Base-by-base conservation (phyloP, 1,284 basidiomycete genomes). In the Fomitopsis pinicola region DNA sequence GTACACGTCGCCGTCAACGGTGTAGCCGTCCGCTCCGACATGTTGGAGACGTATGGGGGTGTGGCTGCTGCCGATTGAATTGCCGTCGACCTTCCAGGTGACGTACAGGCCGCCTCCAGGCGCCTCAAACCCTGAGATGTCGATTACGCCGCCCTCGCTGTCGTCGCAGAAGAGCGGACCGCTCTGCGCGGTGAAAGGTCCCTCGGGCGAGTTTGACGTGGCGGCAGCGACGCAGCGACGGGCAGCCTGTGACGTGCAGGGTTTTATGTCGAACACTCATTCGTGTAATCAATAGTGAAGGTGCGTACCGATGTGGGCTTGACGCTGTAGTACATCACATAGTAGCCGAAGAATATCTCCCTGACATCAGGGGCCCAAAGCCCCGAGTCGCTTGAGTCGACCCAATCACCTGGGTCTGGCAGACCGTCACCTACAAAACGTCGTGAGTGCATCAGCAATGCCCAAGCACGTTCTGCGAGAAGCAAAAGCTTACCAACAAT, bases 81-180 rank as follows among this genome's bases (percentile, higher is more conserved):
- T 69, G 9, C 68, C 68, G 35, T 69, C 68, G 22, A 69, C 66
- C 59, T 69, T 69, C 56, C 67, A 69, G n/a, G 67, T 62, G 45
- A 68, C 60, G 28, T 63, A 69, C 3, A 58, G 61, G n/a, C 46
- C n/a, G 5, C 68, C 67, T 14, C 65, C 59, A 5, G 61, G 58
- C 36, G 67, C 64, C 36, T 64, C 59, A 61, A 67, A 68, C 3
- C 68, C 68, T 3, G 68, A 67, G 9, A 68, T 64, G 44, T 69
- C 68, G 50, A 69, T 69, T 0, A 64, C 68, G 14, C 68, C 68
- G 12, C 68, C 68, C 19, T 64, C 62, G 22, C 44, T 50, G 42
- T 64, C 64, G 40, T 66, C 63, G 59, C 68, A 69, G 40, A 64
- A 62, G 36, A 69, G 61, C 2, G 68, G 62, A 7, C 60, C 53